Percentiles rank a stretch among this genome's conserved stretches.
These are phyloP conservation scores for Stachybotrys elegans DNA, from an alignment of 2,329 filamentous ascomycete species.

Conservation along the genomic window DNA sequence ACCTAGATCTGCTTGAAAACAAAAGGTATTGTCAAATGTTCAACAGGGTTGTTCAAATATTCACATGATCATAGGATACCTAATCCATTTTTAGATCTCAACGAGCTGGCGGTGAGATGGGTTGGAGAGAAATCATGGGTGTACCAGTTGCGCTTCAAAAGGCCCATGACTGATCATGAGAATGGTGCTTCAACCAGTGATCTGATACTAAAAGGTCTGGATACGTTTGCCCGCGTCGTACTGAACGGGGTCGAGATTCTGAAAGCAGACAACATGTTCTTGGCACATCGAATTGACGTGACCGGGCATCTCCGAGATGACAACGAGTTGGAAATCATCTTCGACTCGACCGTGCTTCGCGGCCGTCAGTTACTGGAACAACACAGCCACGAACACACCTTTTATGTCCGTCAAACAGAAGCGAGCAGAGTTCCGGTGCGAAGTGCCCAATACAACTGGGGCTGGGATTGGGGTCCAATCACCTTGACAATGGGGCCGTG, in stretches of 20 bases:
- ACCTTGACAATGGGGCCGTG: constrained; percentile 60
- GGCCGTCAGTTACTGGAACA: constrained; percentile 46
- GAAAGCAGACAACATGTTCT: constrained; percentile 58
- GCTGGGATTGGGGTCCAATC: constrained; percentile 67
- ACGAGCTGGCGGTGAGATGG: constrained; percentile 65
- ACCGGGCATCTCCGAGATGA: constrained; percentile 30
- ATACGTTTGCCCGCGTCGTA: constrained; percentile 55
- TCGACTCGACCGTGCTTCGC: constrained; percentile 49
- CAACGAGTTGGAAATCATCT: constrained; percentile 51
- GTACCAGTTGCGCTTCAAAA: constrained; percentile 48
- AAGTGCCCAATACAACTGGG: constrained; percentile 69
- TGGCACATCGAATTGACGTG: constrained; percentile 51
- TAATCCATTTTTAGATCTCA: constrained; percentile 64
- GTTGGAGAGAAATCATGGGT: constrained; percentile 62
- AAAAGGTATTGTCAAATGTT: constrained; percentile 18
- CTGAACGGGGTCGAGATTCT: constrained; percentile 51
- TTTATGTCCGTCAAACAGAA: constrained; percentile 45
- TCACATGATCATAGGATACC: constrained; percentile 30
- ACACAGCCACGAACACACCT: constrained; percentile 49
- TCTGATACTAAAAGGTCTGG: constrained; percentile 58
- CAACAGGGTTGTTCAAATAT: neutral
- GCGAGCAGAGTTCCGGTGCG: constrained; percentile 30
- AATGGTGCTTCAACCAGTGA: constrained; percentile 18
- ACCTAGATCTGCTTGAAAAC: constrained; percentile 31
- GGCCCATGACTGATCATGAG: constrained; percentile 7